Conservation (phyloP, 345 rosid species). For the Raphanus raphanistrum region DNA sequence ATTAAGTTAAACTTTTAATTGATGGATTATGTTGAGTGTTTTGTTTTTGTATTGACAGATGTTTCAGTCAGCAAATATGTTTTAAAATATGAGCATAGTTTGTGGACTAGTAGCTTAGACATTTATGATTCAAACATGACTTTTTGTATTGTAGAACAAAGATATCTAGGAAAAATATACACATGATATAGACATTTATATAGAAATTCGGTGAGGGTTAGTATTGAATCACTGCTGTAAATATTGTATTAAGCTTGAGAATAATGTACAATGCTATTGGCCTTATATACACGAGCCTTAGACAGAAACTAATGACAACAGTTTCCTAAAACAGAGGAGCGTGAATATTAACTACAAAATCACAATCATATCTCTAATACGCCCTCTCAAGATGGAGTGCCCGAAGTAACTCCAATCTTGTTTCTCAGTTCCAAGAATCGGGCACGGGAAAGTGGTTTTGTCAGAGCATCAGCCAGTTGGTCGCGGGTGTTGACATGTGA, state of each 20-base stretch:
- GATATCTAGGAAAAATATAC: background rate
- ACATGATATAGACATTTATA: background rate
- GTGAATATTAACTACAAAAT: too few species aligned
- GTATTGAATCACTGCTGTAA: constrained; percentile 7
- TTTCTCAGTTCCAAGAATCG: too few species aligned
- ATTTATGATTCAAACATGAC: background rate
- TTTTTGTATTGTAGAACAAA: background rate
- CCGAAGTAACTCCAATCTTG: too few species aligned
- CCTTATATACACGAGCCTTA: too few species aligned
- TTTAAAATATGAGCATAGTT: background rate
- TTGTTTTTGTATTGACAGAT: background rate
- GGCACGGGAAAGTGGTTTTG: too few species aligned
- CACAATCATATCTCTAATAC: too few species aligned
- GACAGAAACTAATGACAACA: too few species aligned
- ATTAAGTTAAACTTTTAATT: background rate
- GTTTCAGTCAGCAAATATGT: background rate
- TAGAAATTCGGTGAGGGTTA: constrained; percentile 8
- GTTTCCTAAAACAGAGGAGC: too few species aligned
- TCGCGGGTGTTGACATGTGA: background rate
- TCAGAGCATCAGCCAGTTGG: background rate
- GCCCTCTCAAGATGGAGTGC: too few species aligned
- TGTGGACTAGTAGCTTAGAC: background rate
- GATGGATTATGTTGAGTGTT: background rate
- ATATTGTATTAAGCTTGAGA: background rate
- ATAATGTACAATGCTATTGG: too few species aligned